Percentiles rank a stretch among this genome's conserved stretches.
These are phyloP conservation scores for Styphnolobium japonicum DNA, from an alignment of 306 rosid species.

Conservation along the genomic window DNA sequence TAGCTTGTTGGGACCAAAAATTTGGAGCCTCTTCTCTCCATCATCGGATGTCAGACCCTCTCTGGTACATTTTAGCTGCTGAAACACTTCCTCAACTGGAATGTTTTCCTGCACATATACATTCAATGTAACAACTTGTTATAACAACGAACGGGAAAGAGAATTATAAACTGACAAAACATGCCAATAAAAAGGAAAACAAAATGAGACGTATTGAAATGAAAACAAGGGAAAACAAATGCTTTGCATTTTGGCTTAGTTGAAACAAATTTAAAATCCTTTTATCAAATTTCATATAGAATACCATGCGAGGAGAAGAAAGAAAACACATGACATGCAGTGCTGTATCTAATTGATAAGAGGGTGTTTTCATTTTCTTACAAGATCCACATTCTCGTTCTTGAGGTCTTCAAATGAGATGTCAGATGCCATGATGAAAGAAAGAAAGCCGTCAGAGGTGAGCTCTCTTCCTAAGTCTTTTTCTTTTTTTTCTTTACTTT, in stretches of 20 bases:
- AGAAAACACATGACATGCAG: no score
- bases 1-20: constrained; percentile 74
- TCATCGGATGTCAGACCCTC: constrained; percentile 57
- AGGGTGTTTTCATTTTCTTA: no score
- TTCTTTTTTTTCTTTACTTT: neutral
- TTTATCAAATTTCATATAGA: no score
- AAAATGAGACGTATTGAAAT: neutral
- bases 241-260: no score
- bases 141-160: neutral
- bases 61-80: constrained; percentile 57
- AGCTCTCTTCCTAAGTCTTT: neutral
- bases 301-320: no score
- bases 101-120: constrained; percentile 54
- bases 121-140: neutral
- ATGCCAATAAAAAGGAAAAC: no score
- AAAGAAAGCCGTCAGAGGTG: neutral
- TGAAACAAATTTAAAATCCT: no score
- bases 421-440: constrained; percentile 46
- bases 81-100: constrained; percentile 67
- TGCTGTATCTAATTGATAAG: no score
- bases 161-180: neutral
- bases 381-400: constrained; percentile 63
- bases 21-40: constrained; percentile 64
- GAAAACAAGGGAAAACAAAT: neutral
- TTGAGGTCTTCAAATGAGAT: constrained; percentile 60